Conservation (phyloP, 2,329 filamentous ascomycete genomes). For the Acarospora socialis region DNA sequence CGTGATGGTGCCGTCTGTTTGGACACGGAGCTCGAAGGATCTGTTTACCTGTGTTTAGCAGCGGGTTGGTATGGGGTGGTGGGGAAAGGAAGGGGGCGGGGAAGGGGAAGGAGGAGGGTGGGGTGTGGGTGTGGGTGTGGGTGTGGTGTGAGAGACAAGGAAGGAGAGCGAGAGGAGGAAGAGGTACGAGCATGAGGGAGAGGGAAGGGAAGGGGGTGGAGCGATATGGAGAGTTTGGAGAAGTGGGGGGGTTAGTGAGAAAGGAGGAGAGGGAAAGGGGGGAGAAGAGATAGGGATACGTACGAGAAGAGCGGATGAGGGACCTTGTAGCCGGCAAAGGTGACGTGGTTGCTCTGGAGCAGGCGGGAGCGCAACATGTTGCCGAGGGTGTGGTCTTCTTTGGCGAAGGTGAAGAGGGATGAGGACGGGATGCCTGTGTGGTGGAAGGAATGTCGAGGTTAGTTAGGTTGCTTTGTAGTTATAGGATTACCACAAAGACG, state of each 20-base stretch:
- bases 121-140: background rate
- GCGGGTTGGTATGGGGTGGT: too few relatives aligned
- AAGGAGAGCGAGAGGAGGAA: background rate
- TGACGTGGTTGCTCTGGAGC: conserved; percentile 66
- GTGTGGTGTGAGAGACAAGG: background rate
- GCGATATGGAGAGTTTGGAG: background rate
- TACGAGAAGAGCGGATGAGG: conserved; percentile 27
- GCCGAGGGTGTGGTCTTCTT: conserved; percentile 91
- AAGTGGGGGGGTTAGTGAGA: conserved; percentile 15
- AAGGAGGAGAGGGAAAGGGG: conserved; percentile 31
- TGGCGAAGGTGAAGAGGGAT: conserved; percentile 89
- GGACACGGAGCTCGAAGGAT: conserved; percentile 61
- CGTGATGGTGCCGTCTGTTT: conserved; percentile 77
- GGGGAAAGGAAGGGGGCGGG: too few relatives aligned
- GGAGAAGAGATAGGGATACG: conserved; percentile 1
- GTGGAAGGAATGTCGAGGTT: background rate
- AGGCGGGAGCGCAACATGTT: conserved; percentile 81
- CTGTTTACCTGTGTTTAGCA: too few relatives aligned
- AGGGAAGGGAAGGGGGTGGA: conserved; percentile 3
- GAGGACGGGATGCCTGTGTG: conserved; percentile 71
- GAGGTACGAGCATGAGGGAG: background rate
- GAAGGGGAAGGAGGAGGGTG: background rate
- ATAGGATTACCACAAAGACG: too few relatives aligned
- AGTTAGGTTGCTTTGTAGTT: too few relatives aligned
- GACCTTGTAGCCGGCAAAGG: conserved; percentile 81